These are phyloP conservation scores for Aspergillus spinulosporus DNA, from an alignment of 2,329 filamentous ascomycete species.

Conservation along the genomic window DNA sequence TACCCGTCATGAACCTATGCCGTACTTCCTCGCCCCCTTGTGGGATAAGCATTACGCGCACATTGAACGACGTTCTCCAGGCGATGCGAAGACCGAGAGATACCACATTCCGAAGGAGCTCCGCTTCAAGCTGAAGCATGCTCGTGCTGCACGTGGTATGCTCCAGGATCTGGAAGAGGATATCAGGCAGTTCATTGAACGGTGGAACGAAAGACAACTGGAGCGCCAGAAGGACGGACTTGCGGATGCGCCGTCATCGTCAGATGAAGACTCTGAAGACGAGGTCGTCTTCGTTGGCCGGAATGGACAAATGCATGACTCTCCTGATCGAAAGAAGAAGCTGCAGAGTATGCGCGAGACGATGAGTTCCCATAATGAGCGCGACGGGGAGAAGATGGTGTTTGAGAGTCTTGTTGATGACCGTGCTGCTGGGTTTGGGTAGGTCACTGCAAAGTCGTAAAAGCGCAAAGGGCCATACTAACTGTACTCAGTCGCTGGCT, in stretches of 20 bases:
- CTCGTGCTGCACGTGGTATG: constrained; percentile 74
- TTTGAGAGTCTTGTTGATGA: constrained; percentile 79
- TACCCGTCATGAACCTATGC: constrained; percentile 69
- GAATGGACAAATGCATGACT: constrained; percentile 64
- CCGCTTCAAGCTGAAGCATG: constrained; percentile 75
- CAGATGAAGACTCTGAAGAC: constrained; percentile 65
- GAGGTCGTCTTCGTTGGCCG: constrained; percentile 88
- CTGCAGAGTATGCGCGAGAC: constrained; percentile 48
- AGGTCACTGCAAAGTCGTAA: constrained; percentile 33
- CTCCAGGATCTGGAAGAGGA: constrained; percentile 83
- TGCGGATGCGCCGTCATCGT: constrained; percentile 44
- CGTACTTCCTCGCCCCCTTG: constrained; percentile 83
- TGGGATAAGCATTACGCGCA: constrained; percentile 67
- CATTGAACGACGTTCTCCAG: constrained; percentile 42
- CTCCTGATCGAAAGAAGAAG: constrained; percentile 54
- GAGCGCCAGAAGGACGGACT: constrained; percentile 49
- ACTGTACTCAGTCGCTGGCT: constrained; percentile 70
- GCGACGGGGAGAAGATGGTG: constrained; percentile 67
- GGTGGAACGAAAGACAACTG: constrained; percentile 58
- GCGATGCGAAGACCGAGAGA: constrained; percentile 34
- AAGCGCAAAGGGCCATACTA: constrained; percentile 18
- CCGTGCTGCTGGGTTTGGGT: constrained; percentile 79
- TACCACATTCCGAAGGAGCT: constrained; percentile 73
- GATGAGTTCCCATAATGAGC: constrained; percentile 33
- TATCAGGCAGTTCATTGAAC: constrained; percentile 70